Base-by-base conservation (phyloP, 768 basidiomycete genomes). In the Pleurotus citrinopileatus region DNA sequence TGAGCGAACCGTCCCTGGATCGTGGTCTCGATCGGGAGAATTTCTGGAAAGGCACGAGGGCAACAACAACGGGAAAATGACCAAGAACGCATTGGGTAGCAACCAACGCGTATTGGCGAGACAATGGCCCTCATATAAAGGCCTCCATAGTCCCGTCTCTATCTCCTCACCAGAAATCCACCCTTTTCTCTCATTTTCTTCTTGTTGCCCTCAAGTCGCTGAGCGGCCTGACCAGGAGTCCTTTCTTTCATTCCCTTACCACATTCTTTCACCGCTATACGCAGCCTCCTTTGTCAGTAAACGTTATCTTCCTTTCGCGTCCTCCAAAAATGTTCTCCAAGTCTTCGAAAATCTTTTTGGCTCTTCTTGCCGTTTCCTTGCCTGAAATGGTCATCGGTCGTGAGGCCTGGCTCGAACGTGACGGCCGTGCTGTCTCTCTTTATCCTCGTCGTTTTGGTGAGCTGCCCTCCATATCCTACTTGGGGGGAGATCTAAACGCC, bases 391-490 rank as follows among this genome's bases (percentile, higher is more conserved):
- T 63, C 48, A 55, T 73, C 29, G 74, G 72, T 25, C 80, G 80
- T 44, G 69, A 73, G 45, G 56, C 59, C 26, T 78, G 76, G 76
- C 62, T 79, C 27, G 81, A 84, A 61, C 67, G 81, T 36, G 67
- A 80, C 55, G 69, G 67, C 56, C 67, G 63, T 8, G 65, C 76
- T n/a, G 69, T 82, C 36, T 66, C 67, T 43, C 65, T 83, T 36
- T 63, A 80, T 60, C 80, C 79, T 40, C 74, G 81, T 60, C 76
- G 81, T 26, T 83, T 82, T 62, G 73, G 75, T 22, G 29, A 6
- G 45, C 13, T 44, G n/a, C n/a, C 20, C 29, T 6, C 13, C 7
- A 32, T 13, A 25, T 5, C 17, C 15, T 13, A 23, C 23, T 23
- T 44, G 42, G 3, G 5, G 15, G 17, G 42, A 7, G 20, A n/a